Base-by-base conservation (phyloP, 768 basidiomycete genomes). In the Rhizopogon sp. region DNA sequence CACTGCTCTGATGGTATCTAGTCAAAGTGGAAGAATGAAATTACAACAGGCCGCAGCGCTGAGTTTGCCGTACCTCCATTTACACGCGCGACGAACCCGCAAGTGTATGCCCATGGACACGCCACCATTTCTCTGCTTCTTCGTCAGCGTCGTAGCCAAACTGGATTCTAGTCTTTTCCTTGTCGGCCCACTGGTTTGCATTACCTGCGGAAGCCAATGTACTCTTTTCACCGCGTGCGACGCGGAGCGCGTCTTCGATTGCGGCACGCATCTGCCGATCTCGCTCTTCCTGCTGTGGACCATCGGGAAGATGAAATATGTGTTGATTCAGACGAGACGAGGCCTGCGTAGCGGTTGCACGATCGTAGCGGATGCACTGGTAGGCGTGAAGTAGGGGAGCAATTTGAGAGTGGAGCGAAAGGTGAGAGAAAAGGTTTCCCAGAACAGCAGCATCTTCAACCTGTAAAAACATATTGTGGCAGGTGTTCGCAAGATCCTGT, bases 111-210 rank as follows among this genome's bases (percentile, higher is more conserved):
- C 74, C 76, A 6, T 66, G 54, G 13, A 67, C 64, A 3, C 41
- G 55, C 79, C 79, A 82, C 79, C 81, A 84, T 53, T 60, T 61
- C 43, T 82, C 78, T 6, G 75, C 80, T 37, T 69, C 79, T 9
- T 28, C 65, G 43, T 83, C 81, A 0, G 80, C 79, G 55, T 84
- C 81, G 56, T 83, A 83, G 13, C 73, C 72, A 65, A 82, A 84
- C 60, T 79, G 76, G 5, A 58, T 59, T 37, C 45, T 54, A 51
- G 66, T 82, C 73, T 81, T 82, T 50, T 63, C 66, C 60, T 71
- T 74, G 62, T 85, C 82, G 5, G 81, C 80, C 83, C 83, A 84
- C 57, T 80, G 74, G 57, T 84, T 84, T 54, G 73, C 70, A 58
- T 76, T 81, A 25, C 71, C 70, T 14, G 28, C 52, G 44, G 53